phyloP scores from a whole-genome alignment of 257 asterid species.

The Ophiorrhiza pumila region DNA sequence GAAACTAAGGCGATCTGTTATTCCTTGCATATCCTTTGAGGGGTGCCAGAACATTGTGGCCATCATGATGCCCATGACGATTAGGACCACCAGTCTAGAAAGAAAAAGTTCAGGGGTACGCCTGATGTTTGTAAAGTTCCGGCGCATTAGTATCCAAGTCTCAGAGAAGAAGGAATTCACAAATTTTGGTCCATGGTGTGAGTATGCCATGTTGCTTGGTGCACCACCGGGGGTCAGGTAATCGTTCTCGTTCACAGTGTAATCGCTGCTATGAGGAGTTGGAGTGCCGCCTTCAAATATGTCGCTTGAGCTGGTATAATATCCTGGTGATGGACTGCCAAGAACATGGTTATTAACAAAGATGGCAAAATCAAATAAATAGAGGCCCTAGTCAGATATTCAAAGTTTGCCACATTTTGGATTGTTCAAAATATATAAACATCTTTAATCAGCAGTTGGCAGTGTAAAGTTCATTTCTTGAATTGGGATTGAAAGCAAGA shows the following conservation, averaged over 20 bases:
- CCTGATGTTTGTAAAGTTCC: slow-evolving; percentile 73
- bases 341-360: background rate
- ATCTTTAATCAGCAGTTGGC: background rate
- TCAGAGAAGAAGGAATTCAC: slow-evolving; percentile 67
- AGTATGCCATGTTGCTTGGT: slow-evolving; percentile 19
- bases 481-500: background rate
- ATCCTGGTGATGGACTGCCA: slow-evolving; percentile 50
- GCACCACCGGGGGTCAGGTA: slow-evolving; percentile 48
- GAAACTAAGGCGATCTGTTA: slow-evolving; percentile 72
- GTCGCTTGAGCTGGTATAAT: slow-evolving; percentile 56
- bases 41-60: slow-evolving; percentile 81
- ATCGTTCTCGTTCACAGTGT: slow-evolving; percentile 73
- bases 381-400: background rate
- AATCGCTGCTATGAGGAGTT: slow-evolving; percentile 74
- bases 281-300: slow-evolving; percentile 54
- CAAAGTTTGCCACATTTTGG: background rate
- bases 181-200: slow-evolving; percentile 54
- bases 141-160: slow-evolving; percentile 66
- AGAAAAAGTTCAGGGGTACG: slow-evolving; percentile 88
- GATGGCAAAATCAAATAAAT: background rate
- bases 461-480: background rate
- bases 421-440: background rate
- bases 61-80: slow-evolving; percentile 86
- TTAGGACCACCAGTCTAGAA: slow-evolving; percentile 66
- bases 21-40: slow-evolving; percentile 40